These are phyloP conservation scores for Pseudomonodictys pantanalensis DNA, from an alignment of 495 filamentous ascomycete genomes.

Conservation along the genomic window DNA sequence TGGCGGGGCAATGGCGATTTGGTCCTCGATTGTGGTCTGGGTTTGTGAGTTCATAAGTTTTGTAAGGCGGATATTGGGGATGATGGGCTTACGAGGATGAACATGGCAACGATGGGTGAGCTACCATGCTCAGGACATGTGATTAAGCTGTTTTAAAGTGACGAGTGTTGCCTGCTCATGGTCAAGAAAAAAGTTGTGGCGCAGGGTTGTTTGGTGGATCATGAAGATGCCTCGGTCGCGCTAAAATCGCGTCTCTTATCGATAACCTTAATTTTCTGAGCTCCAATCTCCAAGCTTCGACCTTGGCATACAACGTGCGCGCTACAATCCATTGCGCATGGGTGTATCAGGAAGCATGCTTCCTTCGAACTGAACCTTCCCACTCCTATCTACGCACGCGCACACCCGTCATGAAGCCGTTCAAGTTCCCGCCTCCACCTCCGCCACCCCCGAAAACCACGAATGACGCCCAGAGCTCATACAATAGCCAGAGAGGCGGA, in stretches of 20 bases:
- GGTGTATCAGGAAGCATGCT: no score
- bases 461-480: conserved; percentile 14
- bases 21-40: conserved; percentile 74
- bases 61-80: background rate
- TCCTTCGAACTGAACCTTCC: background rate
- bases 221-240: conserved; percentile 6
- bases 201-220: background rate
- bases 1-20: conserved; percentile 83
- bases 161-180: background rate
- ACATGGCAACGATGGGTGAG: conserved; percentile 15
- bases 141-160: no score
- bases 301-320: background rate
- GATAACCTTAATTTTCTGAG: conserved; percentile 9
- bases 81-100: conserved; percentile 28
- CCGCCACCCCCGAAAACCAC: conserved; percentile 36
- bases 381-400: background rate
- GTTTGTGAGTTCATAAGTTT: conserved; percentile 10
- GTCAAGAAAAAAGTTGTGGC: conserved; percentile 5
- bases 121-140: conserved; percentile 4
- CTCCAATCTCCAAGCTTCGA: background rate
- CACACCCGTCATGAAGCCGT: conserved; percentile 25
- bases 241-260: conserved; percentile 12
- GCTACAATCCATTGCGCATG: background rate
- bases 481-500: conserved; percentile 25
- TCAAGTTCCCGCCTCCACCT: conserved; percentile 44